Evolutionary conservation across 176 grass and related monocot genomes (phyloP).

Genomic region (Cocos nucifera): DNA sequence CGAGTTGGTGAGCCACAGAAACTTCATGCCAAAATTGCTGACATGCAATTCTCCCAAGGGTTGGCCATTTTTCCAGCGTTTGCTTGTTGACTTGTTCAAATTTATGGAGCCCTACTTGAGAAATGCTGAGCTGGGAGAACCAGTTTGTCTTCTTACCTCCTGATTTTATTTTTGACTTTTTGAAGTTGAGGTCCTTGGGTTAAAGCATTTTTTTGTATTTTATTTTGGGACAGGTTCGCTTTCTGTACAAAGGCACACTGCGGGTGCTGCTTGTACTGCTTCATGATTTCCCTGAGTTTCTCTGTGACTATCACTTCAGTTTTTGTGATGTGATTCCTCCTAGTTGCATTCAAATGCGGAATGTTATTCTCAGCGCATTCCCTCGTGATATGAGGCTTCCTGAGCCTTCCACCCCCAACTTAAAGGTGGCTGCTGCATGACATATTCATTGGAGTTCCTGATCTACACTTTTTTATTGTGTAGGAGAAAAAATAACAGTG

Average conservation of each 20-base stretch:
- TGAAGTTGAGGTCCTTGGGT: no score
- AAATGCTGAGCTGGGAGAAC: conserved; percentile 71
- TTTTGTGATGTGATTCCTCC: conserved; percentile 95
- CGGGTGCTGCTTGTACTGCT: conserved; percentile 85
- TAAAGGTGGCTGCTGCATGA: conserved; percentile 54
- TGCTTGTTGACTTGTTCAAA: conserved; percentile 95
- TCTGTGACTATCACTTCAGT: conserved; percentile 95
- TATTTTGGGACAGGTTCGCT: conserved; percentile 35
- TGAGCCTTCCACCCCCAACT: conserved; percentile 85
- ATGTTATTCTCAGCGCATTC: conserved; percentile 93
- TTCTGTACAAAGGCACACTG: conserved; percentile 90
- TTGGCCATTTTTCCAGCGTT: conserved; percentile 83
- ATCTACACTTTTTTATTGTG: background rate
- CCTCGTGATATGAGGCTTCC: conserved; percentile 94
- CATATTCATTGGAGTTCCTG: conserved; percentile 1
- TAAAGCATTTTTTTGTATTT: no score
- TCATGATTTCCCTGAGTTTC: conserved; percentile 97
- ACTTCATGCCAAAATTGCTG: conserved; percentile 85
- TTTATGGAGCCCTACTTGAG: conserved; percentile 95
- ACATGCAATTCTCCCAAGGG: conserved; percentile 76
- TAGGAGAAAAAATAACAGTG: background rate
- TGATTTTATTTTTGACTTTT: background rate
- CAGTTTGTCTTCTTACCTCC: conserved; percentile 39
- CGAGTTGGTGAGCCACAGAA: conserved; percentile 87
- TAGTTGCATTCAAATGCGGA: conserved; percentile 96